These are phyloP conservation scores for Juglanconis juglandina DNA, from an alignment of 2,329 filamentous ascomycete genomes.

Conservation along the genomic window DNA sequence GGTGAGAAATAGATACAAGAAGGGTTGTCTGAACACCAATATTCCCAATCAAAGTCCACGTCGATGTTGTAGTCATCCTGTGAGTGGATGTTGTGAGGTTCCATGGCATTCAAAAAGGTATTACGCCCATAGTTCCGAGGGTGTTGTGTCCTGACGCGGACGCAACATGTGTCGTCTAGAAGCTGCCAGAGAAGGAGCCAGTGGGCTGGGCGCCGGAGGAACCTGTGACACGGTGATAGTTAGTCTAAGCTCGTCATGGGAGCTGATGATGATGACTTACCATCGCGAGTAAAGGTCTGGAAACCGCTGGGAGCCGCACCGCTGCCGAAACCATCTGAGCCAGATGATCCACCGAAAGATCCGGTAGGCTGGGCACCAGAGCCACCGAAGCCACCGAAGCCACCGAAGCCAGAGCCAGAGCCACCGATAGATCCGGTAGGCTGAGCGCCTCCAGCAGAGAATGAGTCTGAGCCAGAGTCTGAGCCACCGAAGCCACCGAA, in stretches of 20 bases:
- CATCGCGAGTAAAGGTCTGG: conserved; percentile 1
- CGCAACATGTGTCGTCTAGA: not conserved
- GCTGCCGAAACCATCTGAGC: not conserved
- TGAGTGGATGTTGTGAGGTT: not conserved
- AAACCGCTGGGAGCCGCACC: conserved; percentile 1
- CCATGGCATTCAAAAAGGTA: not conserved
- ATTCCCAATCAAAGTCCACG: not conserved
- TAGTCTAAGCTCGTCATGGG: too few species aligned
- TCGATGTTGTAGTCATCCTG: too few species aligned
- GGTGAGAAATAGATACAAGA: not conserved
- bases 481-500: conserved; percentile 1
- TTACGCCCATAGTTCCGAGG: not conserved
- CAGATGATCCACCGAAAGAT: conserved; percentile 3
- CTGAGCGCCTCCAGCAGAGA: not conserved
- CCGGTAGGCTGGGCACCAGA: conserved; percentile 10
- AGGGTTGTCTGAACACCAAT: not conserved
- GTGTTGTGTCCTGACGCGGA: not conserved
- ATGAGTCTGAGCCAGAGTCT: not conserved
- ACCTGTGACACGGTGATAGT: not conserved
- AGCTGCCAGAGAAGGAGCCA: not conserved
- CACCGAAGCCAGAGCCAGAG: not conserved
- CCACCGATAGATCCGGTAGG: conserved; percentile 1
- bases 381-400: not conserved
- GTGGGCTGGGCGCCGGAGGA: not conserved
- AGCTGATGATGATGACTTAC: too few species aligned